phyloP scores from a whole-genome alignment of 2,329 filamentous ascomycete genomes.

The Fusarium aywerte region DNA sequence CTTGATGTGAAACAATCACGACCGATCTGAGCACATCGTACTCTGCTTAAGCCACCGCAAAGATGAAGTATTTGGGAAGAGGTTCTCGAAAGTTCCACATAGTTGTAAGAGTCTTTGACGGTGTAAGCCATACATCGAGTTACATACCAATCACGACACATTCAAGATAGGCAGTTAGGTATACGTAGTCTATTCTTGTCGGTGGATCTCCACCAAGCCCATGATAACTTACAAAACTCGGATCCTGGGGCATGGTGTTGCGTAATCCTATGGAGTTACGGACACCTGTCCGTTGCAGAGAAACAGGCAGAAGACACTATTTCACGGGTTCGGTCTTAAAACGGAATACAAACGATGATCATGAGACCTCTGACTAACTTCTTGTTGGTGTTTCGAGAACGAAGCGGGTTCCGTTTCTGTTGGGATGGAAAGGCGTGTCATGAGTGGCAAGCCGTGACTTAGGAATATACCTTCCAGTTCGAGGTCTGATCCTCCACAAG shows the following conservation, averaged over 20 bases:
- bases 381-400: conserved; percentile 24
- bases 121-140: background rate
- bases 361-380: conserved; percentile 25
- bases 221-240: background rate
- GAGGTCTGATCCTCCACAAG: background rate
- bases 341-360: conserved; percentile 25
- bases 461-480: background rate
- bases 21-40: background rate
- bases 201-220: background rate
- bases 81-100: background rate
- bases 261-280: conserved; percentile 6
- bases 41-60: background rate
- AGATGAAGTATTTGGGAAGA: background rate
- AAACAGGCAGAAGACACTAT: background rate
- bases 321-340: conserved; percentile 8
- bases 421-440: background rate
- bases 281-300: conserved; percentile 29
- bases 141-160: background rate
- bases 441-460: conserved; percentile 22
- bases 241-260: background rate
- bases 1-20: background rate
- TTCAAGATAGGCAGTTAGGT: background rate
- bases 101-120: background rate
- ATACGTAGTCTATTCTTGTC: background rate
- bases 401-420: conserved; percentile 17